These are phyloP conservation scores for Aureobasidium sp. DNA, from an alignment of 2,329 filamentous ascomycete genomes.

Conservation along the genomic window DNA sequence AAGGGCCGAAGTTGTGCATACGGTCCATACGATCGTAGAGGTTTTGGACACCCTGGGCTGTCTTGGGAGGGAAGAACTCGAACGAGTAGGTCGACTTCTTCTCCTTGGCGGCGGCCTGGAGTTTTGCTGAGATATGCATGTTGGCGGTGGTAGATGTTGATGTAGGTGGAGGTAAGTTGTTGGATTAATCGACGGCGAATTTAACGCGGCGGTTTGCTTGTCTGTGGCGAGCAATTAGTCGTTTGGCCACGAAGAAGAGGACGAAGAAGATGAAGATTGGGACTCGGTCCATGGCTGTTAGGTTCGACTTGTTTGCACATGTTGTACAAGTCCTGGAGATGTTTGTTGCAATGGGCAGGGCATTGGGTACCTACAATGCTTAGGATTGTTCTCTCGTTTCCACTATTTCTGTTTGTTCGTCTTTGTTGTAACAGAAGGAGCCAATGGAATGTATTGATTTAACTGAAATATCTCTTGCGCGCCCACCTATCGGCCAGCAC, in stretches of 20 bases:
- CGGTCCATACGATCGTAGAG: conserved; percentile 99
- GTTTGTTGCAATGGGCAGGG: neutral
- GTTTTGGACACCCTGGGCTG: conserved; percentile 94
- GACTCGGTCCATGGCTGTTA: neutral
- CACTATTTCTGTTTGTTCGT: neutral
- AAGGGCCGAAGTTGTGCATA: conserved; percentile 89
- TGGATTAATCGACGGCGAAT: neutral
- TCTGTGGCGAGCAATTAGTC: conserved; percentile 7
- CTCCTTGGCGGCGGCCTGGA: conserved; percentile 69
- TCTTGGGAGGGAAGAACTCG: conserved; percentile 99
- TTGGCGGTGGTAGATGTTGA: conserved; percentile 27
- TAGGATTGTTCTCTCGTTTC: conserved; percentile 8
- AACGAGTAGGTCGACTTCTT: conserved; percentile 90
- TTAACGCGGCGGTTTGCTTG: neutral
- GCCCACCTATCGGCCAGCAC: conserved; percentile 44
- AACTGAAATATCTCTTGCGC: conserved; percentile 38
- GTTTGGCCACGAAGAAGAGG: neutral
- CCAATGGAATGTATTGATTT: conserved; percentile 17
- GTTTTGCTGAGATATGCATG: conserved; percentile 95
- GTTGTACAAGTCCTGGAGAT: neutral
- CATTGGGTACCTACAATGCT: neutral
- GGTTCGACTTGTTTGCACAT: neutral
- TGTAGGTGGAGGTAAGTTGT: neutral
- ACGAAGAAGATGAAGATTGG: conserved; percentile 9
- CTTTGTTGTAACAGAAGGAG: neutral